phyloP scores from a whole-genome alignment of 768 basidiomycete species.

The Leucogyrophana mollusca region DNA sequence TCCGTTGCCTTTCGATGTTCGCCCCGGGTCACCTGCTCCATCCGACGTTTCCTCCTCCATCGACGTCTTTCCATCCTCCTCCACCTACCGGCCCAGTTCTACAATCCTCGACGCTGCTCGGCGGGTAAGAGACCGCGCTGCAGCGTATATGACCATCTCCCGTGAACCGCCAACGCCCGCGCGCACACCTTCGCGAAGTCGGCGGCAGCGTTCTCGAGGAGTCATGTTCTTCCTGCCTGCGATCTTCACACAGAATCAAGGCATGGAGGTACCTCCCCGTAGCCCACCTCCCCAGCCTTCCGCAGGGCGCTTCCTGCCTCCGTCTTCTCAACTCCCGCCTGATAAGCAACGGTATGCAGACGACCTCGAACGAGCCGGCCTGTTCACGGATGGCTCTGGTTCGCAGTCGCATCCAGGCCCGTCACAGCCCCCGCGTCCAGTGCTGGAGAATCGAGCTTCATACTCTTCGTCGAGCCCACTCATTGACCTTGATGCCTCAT shows the following conservation, averaged over 20 bases:
- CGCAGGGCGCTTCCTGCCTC: conserved; percentile 2
- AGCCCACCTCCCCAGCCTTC: conserved; percentile 29
- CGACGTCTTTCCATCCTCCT: conserved; percentile 41
- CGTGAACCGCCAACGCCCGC: conserved; percentile 35
- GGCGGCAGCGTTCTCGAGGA: conserved; percentile 52
- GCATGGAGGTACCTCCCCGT: conserved; percentile 26
- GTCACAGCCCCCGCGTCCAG: conserved; percentile 24
- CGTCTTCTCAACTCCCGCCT: conserved; percentile 26
- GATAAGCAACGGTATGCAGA: conserved; percentile 46
- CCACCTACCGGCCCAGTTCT: conserved; percentile 32
- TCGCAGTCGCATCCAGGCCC: conserved; percentile 22
- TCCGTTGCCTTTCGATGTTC: conserved; percentile 61
- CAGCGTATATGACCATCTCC: conserved; percentile 43
- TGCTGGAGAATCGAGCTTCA: conserved; percentile 22
- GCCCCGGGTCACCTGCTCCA: conserved; percentile 54
- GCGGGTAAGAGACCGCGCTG: conserved; percentile 55
- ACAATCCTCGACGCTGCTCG: conserved; percentile 54
- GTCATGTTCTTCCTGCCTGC: conserved; percentile 83
- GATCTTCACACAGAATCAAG: conserved; percentile 56
- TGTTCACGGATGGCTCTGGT: conserved; percentile 18
- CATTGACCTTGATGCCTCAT: conserved; percentile 23
- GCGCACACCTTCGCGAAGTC: conserved; percentile 47
- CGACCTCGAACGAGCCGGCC: conserved; percentile 33
- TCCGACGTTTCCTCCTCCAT: conserved; percentile 43
- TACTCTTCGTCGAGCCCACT: conserved; percentile 24